These are phyloP conservation scores for Colletotrichum eremochloae DNA, from an alignment of 2,329 filamentous ascomycete species.

Conservation along the genomic window DNA sequence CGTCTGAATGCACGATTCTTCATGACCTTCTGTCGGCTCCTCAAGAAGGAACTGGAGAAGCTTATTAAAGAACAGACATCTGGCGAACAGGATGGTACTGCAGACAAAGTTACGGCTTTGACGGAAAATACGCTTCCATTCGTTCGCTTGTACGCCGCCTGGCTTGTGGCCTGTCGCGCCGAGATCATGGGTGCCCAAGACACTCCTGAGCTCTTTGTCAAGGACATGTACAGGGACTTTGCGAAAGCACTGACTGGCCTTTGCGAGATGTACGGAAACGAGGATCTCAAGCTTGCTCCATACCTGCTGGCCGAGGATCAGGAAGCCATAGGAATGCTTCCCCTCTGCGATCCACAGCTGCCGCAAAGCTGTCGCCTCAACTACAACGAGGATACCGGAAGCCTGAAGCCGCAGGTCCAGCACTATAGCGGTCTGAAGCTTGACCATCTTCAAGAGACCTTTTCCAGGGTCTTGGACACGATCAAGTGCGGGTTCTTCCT, in stretches of 20 bases:
- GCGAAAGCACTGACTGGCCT: conserved; percentile 63
- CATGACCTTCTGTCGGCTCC: conserved; percentile 76
- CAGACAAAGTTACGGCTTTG: conserved; percentile 51
- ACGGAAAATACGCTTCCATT: conserved; percentile 63
- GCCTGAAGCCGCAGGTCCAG: conserved; percentile 58
- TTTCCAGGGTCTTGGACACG: conserved; percentile 63
- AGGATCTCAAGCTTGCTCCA: conserved; percentile 55
- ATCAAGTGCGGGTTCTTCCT: conserved; percentile 64
- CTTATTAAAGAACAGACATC: conserved; percentile 51
- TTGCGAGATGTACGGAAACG: conserved; percentile 59
- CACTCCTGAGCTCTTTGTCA: conserved; percentile 60
- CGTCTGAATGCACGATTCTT: conserved; percentile 85
- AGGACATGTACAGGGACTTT: conserved; percentile 61
- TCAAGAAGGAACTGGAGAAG: conserved; percentile 78
- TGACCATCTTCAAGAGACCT: conserved; percentile 26
- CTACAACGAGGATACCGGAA: conserved; percentile 50
- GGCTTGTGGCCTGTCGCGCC: conserved; percentile 62
- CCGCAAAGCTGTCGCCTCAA: conserved; percentile 57
- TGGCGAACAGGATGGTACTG: conserved; percentile 46
- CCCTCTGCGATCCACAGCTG: conserved; percentile 55
- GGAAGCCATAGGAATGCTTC: conserved; percentile 59
- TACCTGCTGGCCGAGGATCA: conserved; percentile 68
- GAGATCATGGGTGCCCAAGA: conserved; percentile 62
- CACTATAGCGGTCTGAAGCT: conserved; percentile 43
- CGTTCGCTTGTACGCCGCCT: conserved; percentile 66